Percentiles rank a stretch among this genome's conserved stretches.
Evolutionary conservation across 306 rosid species (phyloP).

Genomic region (Arachis stenosperma): DNA sequence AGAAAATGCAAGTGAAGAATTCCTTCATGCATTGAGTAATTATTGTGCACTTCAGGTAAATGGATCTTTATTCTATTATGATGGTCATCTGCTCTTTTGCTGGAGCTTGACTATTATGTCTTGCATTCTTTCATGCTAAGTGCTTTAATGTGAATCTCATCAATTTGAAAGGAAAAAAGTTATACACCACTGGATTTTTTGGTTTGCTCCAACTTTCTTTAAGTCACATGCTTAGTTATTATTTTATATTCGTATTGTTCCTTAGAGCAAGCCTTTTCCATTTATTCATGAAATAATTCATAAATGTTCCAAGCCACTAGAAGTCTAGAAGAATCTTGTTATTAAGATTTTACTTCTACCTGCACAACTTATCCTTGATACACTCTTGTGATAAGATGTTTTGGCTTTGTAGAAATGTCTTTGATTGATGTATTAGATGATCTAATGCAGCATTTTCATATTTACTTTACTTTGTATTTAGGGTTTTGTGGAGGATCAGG

Average conservation of each 20-base stretch:
- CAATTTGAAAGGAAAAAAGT: constrained; percentile 9
- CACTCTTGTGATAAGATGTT: background rate
- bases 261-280: constrained; percentile 1
- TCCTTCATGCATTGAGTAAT: constrained; percentile 85
- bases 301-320: constrained; percentile 27
- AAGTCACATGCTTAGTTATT: constrained; percentile 6
- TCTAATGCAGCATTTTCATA: constrained; percentile 12
- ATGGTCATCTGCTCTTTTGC: constrained; percentile 14
- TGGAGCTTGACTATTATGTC: constrained; percentile 11
- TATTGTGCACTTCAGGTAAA: constrained; percentile 98
- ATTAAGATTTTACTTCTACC: too few relatives aligned
- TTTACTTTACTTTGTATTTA: constrained; percentile 40
- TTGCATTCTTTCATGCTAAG: constrained; percentile 30
- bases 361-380: too few relatives aligned
- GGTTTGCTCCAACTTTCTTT: constrained; percentile 9
- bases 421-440: constrained; percentile 1
- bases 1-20: constrained; percentile 98
- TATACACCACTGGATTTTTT: background rate
- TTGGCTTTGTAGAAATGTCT: constrained; percentile 24
- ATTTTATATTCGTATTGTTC: constrained; percentile 1
- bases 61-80: constrained; percentile 18
- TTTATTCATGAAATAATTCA: constrained; percentile 20
- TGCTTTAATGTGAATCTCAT: constrained; percentile 4
- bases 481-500: constrained; percentile 99
- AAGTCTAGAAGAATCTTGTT: background rate